These are phyloP conservation scores for Ganoderma lingzhi DNA, from an alignment of 1,284 basidiomycete genomes.

Conservation along the genomic window DNA sequence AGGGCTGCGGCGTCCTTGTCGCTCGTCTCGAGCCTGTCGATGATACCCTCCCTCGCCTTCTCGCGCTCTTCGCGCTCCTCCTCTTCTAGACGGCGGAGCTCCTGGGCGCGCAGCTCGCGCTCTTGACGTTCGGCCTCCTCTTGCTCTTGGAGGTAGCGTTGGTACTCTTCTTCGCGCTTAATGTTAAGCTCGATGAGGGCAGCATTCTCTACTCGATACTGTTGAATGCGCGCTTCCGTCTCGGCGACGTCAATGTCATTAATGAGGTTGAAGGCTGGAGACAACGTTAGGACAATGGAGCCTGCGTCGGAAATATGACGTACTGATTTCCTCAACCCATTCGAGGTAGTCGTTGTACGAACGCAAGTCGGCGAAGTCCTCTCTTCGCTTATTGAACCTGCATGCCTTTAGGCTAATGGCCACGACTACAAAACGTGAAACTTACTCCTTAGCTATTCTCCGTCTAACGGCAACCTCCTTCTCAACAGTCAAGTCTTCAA, in stretches of 20 bases:
- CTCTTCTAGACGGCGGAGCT: constrained; percentile 75
- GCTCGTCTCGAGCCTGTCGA: constrained; percentile 81
- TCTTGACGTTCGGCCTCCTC: constrained; percentile 79
- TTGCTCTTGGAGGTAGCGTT: constrained; percentile 72
- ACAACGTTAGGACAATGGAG: constrained; percentile 5
- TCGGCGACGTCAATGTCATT: constrained; percentile 88
- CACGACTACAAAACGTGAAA: neutral
- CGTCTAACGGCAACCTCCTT: constrained; percentile 94
- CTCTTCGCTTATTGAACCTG: constrained; percentile 93
- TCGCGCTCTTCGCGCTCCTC: constrained; percentile 82
- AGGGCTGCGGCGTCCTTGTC: constrained; percentile 73
- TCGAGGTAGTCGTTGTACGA: constrained; percentile 98
- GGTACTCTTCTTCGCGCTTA: constrained; percentile 80
- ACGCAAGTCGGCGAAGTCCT: constrained; percentile 86
- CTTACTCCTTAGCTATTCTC: constrained; percentile 85
- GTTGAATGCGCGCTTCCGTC: constrained; percentile 86
- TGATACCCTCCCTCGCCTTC: constrained; percentile 75
- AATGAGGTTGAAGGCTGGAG: constrained; percentile 92
- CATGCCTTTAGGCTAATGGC: neutral
- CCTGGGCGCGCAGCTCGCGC: constrained; percentile 74
- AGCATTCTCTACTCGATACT: constrained; percentile 85
- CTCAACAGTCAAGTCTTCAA: constrained; percentile 96
- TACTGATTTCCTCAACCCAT: constrained; percentile 95
- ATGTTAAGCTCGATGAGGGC: constrained; percentile 81
- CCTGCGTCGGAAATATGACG: constrained; percentile 38